Evolutionary conservation across 2,329 filamentous ascomycete genomes (phyloP).

Genomic region (Neobulgaria alba): DNA sequence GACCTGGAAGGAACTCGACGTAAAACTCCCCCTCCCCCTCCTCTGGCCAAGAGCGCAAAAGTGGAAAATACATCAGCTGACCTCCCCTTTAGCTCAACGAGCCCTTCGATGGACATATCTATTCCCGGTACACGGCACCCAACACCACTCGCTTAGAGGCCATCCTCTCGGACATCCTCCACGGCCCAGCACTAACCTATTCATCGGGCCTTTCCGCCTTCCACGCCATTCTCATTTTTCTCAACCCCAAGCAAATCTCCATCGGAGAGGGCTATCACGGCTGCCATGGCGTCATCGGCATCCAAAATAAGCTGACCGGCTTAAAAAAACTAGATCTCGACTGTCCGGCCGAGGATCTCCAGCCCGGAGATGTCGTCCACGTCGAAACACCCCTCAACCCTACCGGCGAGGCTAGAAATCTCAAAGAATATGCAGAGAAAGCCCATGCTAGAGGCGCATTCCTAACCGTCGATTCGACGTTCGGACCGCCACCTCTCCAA

Average conservation of each 20-base stretch:
- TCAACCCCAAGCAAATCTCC: conserved; percentile 76
- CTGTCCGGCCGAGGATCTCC: conserved; percentile 56
- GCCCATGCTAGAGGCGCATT: conserved; percentile 66
- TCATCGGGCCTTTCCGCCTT: conserved; percentile 79
- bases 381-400: conserved; percentile 94
- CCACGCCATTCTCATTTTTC: conserved; percentile 74
- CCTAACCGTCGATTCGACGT: conserved; percentile 82
- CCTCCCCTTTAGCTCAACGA: conserved; percentile 35
- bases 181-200: conserved; percentile 67
- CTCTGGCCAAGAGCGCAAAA: background rate
- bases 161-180: conserved; percentile 65
- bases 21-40: conserved; percentile 31
- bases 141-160: conserved; percentile 81
- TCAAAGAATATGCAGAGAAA: conserved; percentile 60
- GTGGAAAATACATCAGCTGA: conserved; percentile 22
- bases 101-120: conserved; percentile 60
- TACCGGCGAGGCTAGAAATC: conserved; percentile 68
- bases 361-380: conserved; percentile 75
- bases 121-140: conserved; percentile 72
- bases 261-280: conserved; percentile 88
- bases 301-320: conserved; percentile 68
- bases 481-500: conserved; percentile 81
- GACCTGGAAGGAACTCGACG: conserved; percentile 44
- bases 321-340: conserved; percentile 65
- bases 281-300: conserved; percentile 72